Base-by-base conservation (phyloP, 495 filamentous ascomycete species). In the Penicillium ucsense region DNA sequence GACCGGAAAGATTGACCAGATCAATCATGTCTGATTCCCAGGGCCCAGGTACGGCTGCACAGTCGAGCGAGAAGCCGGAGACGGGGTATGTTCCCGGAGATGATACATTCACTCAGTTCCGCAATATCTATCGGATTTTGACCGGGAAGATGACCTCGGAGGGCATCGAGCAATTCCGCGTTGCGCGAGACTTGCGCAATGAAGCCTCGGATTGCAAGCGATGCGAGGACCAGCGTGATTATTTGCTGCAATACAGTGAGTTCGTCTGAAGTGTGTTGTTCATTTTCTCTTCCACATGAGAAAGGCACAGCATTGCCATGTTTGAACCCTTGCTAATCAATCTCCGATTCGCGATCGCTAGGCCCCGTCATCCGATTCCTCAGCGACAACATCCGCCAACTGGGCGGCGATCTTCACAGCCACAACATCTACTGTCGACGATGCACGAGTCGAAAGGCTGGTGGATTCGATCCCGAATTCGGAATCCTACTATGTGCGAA, bases 401-500 rank as follows among this genome's bases (percentile, higher is more conserved):
- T 96, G 27, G 86, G 87, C 65, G 87, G 85, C 38, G 72, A 78
- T 46, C 73, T 97, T 31, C 79, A 85, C 53, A 66, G 59, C 32
- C 65, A 67, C 47, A 95, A 95, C 63, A 85, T 97, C 31, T 76
- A 80, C 12, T 98, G 92, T 62, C 73, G 80, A 36, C 76, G 87
- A 37, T 97, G 92, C 54, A 78, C 69, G n/a, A 67, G 68, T 41
- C 52, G 66, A 35, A 82, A 84, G 57, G 73, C 71, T 8, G 92
- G 91, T 9, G 94, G 92, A 0, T 95, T 96, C 53, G 80, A 82
- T 59, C 80, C 86, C 0, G 73, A 85, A 31, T 84, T 86, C 55
- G 92, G 92, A 4, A 95, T 98, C 42, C 51, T 89, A 59, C 64
- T 98, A 3, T 97, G 94, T 62, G 86, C 94, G 31, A 97, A 98